Percentiles rank a stretch among this genome's conserved stretches.
phyloP scores from a whole-genome alignment of 148 eudicot genomes.

The Oxyria digyna region DNA sequence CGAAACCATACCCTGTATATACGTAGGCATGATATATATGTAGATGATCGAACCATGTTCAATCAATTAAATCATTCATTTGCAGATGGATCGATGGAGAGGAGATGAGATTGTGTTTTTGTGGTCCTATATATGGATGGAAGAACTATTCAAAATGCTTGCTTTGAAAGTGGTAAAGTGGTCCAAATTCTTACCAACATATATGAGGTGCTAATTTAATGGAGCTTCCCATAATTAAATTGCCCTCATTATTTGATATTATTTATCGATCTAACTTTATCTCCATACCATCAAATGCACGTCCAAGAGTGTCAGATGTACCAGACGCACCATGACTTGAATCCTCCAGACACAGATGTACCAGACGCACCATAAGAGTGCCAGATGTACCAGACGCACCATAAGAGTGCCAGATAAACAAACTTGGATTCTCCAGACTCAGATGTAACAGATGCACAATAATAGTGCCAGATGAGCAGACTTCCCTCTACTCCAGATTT shows the following conservation, averaged over 20 bases:
- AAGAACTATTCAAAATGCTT: background rate
- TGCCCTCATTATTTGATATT: slow-evolving; percentile 2
- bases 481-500: too few relatives aligned
- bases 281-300: background rate
- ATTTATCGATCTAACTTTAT: background rate
- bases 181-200: slow-evolving; percentile 15
- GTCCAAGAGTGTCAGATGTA: too few relatives aligned
- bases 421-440: too few relatives aligned
- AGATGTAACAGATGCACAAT: too few relatives aligned
- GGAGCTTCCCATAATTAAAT: background rate
- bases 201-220: slow-evolving; percentile 10
- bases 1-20: too few relatives aligned
- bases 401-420: too few relatives aligned
- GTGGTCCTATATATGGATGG: slow-evolving; percentile 18
- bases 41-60: background rate
- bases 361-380: too few relatives aligned
- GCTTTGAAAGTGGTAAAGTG: slow-evolving; percentile 20
- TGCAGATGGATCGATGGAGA: background rate
- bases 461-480: too few relatives aligned
- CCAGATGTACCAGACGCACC: too few relatives aligned
- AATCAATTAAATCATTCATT: background rate
- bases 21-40: background rate
- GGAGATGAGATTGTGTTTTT: background rate
- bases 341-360: too few relatives aligned
- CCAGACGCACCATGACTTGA: too few relatives aligned